phyloP scores from a whole-genome alignment of 306 rosid species.

The Pachyrhizus erosus region DNA sequence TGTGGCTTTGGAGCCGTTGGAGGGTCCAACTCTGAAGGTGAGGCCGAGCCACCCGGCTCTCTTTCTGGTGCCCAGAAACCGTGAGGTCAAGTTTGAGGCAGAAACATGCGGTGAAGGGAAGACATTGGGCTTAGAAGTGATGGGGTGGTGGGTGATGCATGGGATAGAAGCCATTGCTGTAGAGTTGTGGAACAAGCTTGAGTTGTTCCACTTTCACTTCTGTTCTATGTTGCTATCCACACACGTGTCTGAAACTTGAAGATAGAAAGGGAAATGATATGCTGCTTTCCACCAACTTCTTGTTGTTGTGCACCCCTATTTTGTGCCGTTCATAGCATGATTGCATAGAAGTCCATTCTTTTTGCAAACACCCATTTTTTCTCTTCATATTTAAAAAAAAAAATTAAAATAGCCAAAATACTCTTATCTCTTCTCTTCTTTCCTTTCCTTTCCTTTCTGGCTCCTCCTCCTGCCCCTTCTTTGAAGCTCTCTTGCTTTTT shows the following conservation, averaged over 20 bases:
- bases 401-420: no score
- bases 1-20: constrained; percentile 74
- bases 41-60: constrained; percentile 53
- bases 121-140: constrained; percentile 48
- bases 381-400: no score
- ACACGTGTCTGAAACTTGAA: constrained; percentile 46
- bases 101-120: constrained; percentile 37
- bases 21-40: constrained; percentile 67
- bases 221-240: constrained; percentile 45
- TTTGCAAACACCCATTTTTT: no score
- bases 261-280: constrained; percentile 13
- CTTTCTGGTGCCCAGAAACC: constrained; percentile 57
- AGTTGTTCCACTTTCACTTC: neutral
- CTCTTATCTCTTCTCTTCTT: no score
- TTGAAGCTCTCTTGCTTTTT: no score
- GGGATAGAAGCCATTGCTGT: constrained; percentile 77
- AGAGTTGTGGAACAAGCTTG: constrained; percentile 26
- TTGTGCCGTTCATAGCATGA: neutral
- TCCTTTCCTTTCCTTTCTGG: no score
- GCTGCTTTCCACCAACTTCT: neutral
- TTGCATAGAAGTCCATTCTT: no score
- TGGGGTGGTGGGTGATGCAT: constrained; percentile 57
- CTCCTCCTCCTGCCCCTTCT: no score
- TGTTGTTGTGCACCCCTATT: neutral
- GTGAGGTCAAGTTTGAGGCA: constrained; percentile 49